A percentile compares a stretch with the other conserved stretches of the same genome.
These are phyloP conservation scores for Myotisia sp. DNA, from an alignment of 2,329 filamentous ascomycete genomes.

Conservation along the genomic window DNA sequence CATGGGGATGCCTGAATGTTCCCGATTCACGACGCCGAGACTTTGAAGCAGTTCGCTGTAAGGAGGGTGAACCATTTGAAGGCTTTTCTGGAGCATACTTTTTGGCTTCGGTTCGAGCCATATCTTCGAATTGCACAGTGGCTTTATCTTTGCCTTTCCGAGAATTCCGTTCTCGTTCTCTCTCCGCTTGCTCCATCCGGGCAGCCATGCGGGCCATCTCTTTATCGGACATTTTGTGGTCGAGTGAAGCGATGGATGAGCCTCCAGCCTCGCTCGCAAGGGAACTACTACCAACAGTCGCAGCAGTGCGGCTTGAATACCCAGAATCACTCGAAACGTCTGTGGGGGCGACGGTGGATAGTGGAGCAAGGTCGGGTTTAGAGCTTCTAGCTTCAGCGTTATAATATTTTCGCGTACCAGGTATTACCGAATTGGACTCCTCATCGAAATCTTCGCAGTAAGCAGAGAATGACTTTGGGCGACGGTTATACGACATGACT, in stretches of 20 bases:
- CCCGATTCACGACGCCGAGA: slow-evolving; percentile 20
- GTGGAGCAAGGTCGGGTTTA: slow-evolving; percentile 27
- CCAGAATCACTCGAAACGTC: slow-evolving; percentile 47
- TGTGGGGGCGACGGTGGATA: slow-evolving; percentile 16
- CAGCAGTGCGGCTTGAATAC: slow-evolving; percentile 46
- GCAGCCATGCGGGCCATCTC: slow-evolving; percentile 12
- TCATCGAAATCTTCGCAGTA: slow-evolving; percentile 38
- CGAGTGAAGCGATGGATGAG: slow-evolving; percentile 25
- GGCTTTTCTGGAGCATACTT: slow-evolving; percentile 21
- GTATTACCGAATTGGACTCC: slow-evolving; percentile 28
- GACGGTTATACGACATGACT: slow-evolving; percentile 25
- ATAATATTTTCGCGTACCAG: slow-evolving; percentile 36
- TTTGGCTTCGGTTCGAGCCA: slow-evolving; percentile 22
- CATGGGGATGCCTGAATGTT: slow-evolving; percentile 18
- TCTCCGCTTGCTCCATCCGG: slow-evolving; percentile 17
- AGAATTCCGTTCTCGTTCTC: slow-evolving; percentile 13
- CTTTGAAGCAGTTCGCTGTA: slow-evolving; percentile 23
- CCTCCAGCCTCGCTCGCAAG: slow-evolving; percentile 30
- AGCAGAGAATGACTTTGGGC: slow-evolving; percentile 23
- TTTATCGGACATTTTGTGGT: slow-evolving; percentile 19
- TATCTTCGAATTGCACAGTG: slow-evolving; percentile 13
- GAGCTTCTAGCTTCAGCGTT: slow-evolving; percentile 39
- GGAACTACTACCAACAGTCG: slow-evolving; percentile 39
- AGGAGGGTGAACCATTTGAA: slow-evolving; percentile 19
- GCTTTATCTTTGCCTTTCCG: slow-evolving; percentile 10